Evolutionary conservation across 2,329 filamentous ascomycete species (phyloP).

Genomic region (Cadophora malorum): DNA sequence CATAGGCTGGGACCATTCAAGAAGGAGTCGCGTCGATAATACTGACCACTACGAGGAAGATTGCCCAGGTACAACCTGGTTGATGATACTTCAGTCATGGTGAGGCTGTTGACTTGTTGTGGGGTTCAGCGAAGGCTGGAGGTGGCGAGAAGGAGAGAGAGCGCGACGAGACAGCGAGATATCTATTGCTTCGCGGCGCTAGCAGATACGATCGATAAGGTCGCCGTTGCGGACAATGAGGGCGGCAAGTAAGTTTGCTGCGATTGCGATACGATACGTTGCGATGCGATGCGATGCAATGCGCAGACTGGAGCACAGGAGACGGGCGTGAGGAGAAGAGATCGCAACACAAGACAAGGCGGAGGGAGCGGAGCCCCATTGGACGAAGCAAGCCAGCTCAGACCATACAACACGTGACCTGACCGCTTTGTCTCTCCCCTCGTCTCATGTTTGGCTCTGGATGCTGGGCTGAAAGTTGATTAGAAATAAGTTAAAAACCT

Average conservation of each 20-base stretch:
- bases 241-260: not conserved
- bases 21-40: conserved; percentile 11
- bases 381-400: not conserved
- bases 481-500: not conserved
- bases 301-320: conserved; percentile 8
- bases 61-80: conserved; percentile 98
- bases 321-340: conserved; percentile 7
- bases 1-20: not conserved
- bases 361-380: not conserved
- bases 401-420: not conserved
- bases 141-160: conserved; percentile 10
- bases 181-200: conserved; percentile 6
- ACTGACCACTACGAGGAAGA: conserved; percentile 92
- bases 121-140: conserved; percentile 1
- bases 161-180: conserved; percentile 3
- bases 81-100: conserved; percentile 85
- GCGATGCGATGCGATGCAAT: not conserved
- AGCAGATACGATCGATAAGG: not conserved
- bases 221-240: conserved; percentile 18
- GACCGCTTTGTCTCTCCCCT: not conserved
- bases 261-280: not conserved
- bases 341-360: not conserved
- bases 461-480: not conserved
- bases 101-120: conserved; percentile 31
- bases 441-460: not conserved